Evolutionary conservation across 2,329 filamentous ascomycete species (phyloP), one percentile per base, ranked within the genome.

Genomic region (Akanthomyces muscarius): DNA sequence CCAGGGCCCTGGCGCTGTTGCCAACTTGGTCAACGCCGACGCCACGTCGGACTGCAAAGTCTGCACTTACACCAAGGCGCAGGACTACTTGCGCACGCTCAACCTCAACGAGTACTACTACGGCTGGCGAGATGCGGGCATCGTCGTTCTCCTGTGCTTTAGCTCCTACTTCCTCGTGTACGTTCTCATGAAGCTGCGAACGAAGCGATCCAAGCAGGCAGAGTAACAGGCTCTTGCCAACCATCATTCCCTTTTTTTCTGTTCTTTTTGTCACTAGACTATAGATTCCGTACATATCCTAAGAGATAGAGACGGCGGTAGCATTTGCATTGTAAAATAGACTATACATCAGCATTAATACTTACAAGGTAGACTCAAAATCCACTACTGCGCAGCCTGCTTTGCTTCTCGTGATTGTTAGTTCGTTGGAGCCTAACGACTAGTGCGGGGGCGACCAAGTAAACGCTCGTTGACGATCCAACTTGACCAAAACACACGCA

Each of bases 121-220:
- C 67, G 87, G 86, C 0, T 91, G 88, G 88, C 80, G 88, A 55
- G 80, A 90, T 72, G 84, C 84, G 0, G 88, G 70, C 0, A 85
- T 89, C 54, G 80, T 83, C 3, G 82, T 81, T 1, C 74, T 85
- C 5, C 87, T 88, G 66, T 81, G 77, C 1, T 64, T 84, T 45
- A 81, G 78, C 62, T 82, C 80, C 1, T 89, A 88, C 60, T 71
- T 70, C 0, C 51, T 81, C 56, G 80, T 82, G 7, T 80, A 77
- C 62, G 63, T 68, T 2, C 69, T 81, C 60, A 81, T 81, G 79
- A 81, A 80, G 72, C 71, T 81, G 48, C 71, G 79, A 25, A 81
- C 78, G 23, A 81, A 81, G 74, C 74, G 75, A 8, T 78, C 78
- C 1, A 81, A 81, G 73, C 79, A 76, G 71, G 78, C 78, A 0